These are phyloP conservation scores for Brettanomyces naardenensis DNA, from an alignment of 805 yeast species.

Conservation along the genomic window DNA sequence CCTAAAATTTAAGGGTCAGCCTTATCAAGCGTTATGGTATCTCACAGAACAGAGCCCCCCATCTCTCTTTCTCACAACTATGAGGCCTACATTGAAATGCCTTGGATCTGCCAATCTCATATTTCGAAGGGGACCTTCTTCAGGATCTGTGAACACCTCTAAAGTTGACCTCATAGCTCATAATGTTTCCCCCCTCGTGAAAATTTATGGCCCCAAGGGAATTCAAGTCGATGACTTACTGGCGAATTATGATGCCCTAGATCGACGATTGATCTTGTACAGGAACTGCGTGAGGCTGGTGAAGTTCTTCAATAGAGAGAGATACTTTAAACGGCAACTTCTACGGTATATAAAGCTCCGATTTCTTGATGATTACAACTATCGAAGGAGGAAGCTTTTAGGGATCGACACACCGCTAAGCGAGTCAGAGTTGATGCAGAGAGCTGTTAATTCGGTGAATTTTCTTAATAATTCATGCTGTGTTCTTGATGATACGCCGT, in stretches of 20 bases:
- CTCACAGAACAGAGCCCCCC: too few relatives aligned
- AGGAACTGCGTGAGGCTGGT: slow-evolving; percentile 15
- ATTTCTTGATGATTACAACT: slow-evolving; percentile 17
- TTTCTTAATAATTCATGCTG: slow-evolving; percentile 20
- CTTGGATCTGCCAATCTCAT: too few relatives aligned
- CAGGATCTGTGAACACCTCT: too few relatives aligned
- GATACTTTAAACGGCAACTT: slow-evolving; percentile 6
- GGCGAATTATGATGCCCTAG: slow-evolving; percentile 3
- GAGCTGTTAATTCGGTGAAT: slow-evolving; percentile 18
- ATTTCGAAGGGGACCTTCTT: too few relatives aligned
- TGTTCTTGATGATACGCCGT: slow-evolving; percentile 3
- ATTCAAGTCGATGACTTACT: slow-evolving; percentile 9
- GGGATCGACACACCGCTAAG: slow-evolving; percentile 1
- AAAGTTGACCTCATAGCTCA: slow-evolving; percentile 3
- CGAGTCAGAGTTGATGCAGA: slow-evolving; percentile 7
- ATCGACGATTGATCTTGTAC: slow-evolving; percentile 11
- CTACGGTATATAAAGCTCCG: slow-evolving; percentile 11
- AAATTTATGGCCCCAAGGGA: slow-evolving; percentile 17
- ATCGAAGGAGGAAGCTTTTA: slow-evolving; percentile 8
- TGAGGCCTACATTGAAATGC: background rate
- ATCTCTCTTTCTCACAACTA: too few relatives aligned
- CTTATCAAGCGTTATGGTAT: too few relatives aligned
- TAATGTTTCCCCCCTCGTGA: slow-evolving; percentile 10
- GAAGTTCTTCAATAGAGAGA: slow-evolving; percentile 8
- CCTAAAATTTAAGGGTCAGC: too few relatives aligned